Evolutionary conservation across 208 protist species (phyloP).

Genomic region (Phytomonas sp.): DNA sequence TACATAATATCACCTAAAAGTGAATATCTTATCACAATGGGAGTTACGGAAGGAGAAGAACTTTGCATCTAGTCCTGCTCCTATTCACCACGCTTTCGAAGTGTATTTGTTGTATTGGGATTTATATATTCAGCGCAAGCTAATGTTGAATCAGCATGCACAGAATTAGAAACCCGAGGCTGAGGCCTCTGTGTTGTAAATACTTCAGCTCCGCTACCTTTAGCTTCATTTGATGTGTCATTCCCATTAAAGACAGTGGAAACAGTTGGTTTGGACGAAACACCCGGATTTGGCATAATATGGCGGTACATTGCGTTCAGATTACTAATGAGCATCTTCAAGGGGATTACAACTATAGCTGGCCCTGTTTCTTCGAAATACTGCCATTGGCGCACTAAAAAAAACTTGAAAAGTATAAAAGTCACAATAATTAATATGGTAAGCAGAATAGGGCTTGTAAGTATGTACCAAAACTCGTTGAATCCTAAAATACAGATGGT

Average conservation of each 20-base stretch:
- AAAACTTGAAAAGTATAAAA: conserved; percentile 57
- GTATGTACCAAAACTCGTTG: conserved; percentile 79
- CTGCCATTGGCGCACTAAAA: conserved; percentile 60
- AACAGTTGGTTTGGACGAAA: neutral
- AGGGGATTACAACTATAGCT: conserved; percentile 37
- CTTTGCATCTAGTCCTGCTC: neutral
- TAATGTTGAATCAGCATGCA: neutral
- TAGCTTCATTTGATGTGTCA: neutral
- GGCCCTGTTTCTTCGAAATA: conserved; percentile 70
- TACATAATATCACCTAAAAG: neutral
- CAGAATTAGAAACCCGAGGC: neutral
- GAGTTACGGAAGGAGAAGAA: neutral
- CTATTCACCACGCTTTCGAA: neutral
- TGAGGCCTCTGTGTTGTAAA: neutral
- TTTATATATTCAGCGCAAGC: neutral
- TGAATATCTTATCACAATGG: neutral
- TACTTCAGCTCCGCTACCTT: neutral
- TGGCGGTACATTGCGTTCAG: conserved; percentile 10
- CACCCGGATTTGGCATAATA: neutral
- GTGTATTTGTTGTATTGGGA: neutral
- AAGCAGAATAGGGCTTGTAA: conserved; percentile 61
- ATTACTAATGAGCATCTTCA: conserved; percentile 17
- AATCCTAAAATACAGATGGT: conserved; percentile 61
- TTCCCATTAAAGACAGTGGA: neutral
- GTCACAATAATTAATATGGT: conserved; percentile 34